Evolutionary conservation across 2,329 filamentous ascomycete genomes (phyloP).

Genomic region (Claviceps sp.): DNA sequence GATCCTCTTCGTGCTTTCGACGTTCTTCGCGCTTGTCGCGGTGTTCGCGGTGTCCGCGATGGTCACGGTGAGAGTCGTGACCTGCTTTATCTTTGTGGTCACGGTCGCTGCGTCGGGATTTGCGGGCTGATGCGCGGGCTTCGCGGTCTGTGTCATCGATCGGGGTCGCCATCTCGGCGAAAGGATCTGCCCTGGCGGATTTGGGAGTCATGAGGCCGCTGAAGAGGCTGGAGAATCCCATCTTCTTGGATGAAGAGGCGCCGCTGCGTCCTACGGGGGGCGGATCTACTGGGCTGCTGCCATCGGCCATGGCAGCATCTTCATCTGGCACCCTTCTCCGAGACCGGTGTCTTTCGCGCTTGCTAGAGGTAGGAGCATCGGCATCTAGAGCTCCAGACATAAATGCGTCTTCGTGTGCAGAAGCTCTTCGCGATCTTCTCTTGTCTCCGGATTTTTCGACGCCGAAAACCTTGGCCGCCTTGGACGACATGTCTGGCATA

Average conservation of each 20-base stretch:
- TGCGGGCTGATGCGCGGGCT: conserved; percentile 48
- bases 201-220: conserved; percentile 41
- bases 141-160: conserved; percentile 45
- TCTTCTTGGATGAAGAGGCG: conserved; percentile 32
- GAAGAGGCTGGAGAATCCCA: conserved; percentile 47
- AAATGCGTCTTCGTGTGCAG: conserved; percentile 36
- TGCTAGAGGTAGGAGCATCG: conserved; percentile 18
- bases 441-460: conserved; percentile 28
- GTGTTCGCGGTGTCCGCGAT: conserved; percentile 40
- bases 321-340: conserved; percentile 22
- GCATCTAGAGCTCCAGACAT: conserved; percentile 30
- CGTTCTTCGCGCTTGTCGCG: conserved; percentile 37
- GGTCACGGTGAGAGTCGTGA: conserved; percentile 44
- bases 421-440: conserved; percentile 32
- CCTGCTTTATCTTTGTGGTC: conserved; percentile 23
- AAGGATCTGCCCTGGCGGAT: conserved; percentile 31
- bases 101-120: conserved; percentile 40
- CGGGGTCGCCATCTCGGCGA: conserved; percentile 33
- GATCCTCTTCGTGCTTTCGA: conserved; percentile 42
- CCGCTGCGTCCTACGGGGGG: conserved; percentile 19
- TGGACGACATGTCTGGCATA: conserved; percentile 50
- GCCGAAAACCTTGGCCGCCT: conserved; percentile 68
- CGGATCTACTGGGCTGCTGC: conserved; percentile 18
- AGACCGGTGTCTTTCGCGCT: conserved; percentile 20
- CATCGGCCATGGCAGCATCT: conserved; percentile 25